phyloP scores from a whole-genome alignment of 2,329 filamentous ascomycete species.

The Aspergillus neoniger region DNA sequence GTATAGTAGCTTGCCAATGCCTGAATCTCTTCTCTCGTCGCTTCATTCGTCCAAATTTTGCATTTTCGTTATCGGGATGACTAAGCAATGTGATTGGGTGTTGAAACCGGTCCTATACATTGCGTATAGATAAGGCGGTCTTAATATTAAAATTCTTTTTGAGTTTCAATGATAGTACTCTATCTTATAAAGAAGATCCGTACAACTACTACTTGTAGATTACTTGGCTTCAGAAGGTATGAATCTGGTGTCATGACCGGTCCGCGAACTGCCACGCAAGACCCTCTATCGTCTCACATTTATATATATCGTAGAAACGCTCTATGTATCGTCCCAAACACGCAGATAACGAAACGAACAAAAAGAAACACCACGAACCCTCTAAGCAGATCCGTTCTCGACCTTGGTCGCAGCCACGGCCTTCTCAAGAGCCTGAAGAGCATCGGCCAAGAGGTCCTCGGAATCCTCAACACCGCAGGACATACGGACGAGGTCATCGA shows the following conservation, averaged over 20 bases:
- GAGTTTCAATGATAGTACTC: not conserved
- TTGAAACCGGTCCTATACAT: not conserved
- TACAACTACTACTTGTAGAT: too few relatives aligned
- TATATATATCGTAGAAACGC: not conserved
- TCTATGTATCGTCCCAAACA: not conserved
- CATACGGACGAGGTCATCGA: conserved; percentile 87
- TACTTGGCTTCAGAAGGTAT: not conserved
- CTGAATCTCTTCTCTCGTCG: not conserved
- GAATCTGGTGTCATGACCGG: not conserved
- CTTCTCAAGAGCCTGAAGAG: conserved; percentile 77
- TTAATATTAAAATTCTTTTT: not conserved
- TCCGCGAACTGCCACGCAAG: not conserved
- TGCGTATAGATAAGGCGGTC: not conserved
- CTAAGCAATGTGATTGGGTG: conserved; percentile 15
- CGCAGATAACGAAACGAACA: not conserved
- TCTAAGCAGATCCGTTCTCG: conserved; percentile 40
- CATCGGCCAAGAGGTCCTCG: conserved; percentile 78
- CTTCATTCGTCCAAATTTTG: conserved; percentile 11
- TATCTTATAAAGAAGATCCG: too few relatives aligned
- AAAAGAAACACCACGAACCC: not conserved
- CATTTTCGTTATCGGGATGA: conserved; percentile 15
- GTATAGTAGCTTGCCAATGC: not conserved
- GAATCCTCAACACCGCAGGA: conserved; percentile 94
- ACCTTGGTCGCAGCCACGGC: conserved; percentile 60
- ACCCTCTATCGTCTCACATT: conserved; percentile 1